These are phyloP conservation scores for Chlorociboria aeruginascens DNA, from an alignment of 495 filamentous ascomycete species.

Conservation along the genomic window DNA sequence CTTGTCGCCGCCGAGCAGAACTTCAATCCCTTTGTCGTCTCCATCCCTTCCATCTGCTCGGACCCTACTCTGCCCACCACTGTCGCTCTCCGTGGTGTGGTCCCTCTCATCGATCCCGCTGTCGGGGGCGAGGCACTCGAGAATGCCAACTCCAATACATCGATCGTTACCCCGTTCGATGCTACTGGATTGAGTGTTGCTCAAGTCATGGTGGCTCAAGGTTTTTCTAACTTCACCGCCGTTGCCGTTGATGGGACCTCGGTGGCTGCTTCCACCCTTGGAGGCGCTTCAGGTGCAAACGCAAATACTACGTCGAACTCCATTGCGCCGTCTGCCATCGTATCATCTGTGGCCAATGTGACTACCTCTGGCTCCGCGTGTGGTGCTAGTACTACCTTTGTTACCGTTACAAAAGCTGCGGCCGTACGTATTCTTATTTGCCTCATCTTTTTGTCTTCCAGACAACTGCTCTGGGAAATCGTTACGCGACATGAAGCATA, in stretches of 20 bases:
- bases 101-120: constrained; percentile 47
- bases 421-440: not conserved
- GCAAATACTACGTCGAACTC: constrained; percentile 3
- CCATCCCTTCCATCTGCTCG: constrained; percentile 42
- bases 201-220: constrained; percentile 37
- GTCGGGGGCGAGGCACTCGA: constrained; percentile 37
- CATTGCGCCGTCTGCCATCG: not conserved
- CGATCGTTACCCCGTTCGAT: constrained; percentile 35
- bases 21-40: constrained; percentile 49
- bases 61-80: constrained; percentile 47
- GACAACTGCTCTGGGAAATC: not conserved
- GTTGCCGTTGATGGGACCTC: constrained; percentile 11
- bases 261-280: constrained; percentile 1
- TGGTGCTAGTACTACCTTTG: constrained; percentile 2
- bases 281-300: not conserved
- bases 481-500: no score
- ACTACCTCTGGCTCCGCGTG: not conserved
- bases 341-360: not conserved
- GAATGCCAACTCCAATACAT: constrained; percentile 40
- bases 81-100: constrained; percentile 42
- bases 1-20: constrained; percentile 58
- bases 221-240: constrained; percentile 43
- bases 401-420: constrained; percentile 6
- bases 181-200: constrained; percentile 44
- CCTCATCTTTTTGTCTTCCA: not conserved